These are phyloP conservation scores for Colletotrichum filicis DNA, from an alignment of 2,329 filamentous ascomycete genomes.

Conservation along the genomic window DNA sequence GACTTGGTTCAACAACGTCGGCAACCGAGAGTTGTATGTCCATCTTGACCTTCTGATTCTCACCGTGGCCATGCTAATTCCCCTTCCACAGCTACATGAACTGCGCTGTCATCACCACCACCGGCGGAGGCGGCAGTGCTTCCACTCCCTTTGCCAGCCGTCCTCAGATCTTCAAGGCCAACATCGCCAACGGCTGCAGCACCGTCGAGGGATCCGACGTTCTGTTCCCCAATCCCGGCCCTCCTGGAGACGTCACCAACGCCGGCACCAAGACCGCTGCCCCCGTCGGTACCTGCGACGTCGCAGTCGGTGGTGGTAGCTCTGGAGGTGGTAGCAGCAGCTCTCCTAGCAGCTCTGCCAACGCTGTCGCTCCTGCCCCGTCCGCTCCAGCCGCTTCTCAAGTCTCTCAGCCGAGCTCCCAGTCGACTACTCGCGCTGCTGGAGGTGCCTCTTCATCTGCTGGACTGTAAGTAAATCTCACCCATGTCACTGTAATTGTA, in stretches of 20 bases:
- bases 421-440: constrained; percentile 28
- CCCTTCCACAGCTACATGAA: constrained; percentile 74
- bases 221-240: constrained; percentile 74
- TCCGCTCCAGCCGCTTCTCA: constrained; percentile 32
- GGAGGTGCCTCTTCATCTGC: constrained; percentile 33
- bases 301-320: constrained; percentile 45
- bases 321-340: constrained; percentile 37
- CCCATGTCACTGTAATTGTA: constrained; percentile 14
- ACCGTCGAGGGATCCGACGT: constrained; percentile 69
- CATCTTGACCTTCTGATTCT: not conserved
- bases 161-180: constrained; percentile 78
- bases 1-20: constrained; percentile 81
- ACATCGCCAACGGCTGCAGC: constrained; percentile 69
- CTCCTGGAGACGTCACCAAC: constrained; percentile 55
- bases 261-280: constrained; percentile 48
- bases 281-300: constrained; percentile 49
- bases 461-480: constrained; percentile 40
- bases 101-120: constrained; percentile 77
- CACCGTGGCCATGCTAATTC: not conserved
- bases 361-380: constrained; percentile 37
- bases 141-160: constrained; percentile 59
- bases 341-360: constrained; percentile 5
- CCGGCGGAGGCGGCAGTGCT: constrained; percentile 48
- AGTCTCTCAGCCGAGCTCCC: constrained; percentile 3
- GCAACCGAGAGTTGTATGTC: constrained; percentile 76